Conservation (phyloP, 2,329 filamentous ascomycete species). For the Fonsecaea multimorphosa region DNA sequence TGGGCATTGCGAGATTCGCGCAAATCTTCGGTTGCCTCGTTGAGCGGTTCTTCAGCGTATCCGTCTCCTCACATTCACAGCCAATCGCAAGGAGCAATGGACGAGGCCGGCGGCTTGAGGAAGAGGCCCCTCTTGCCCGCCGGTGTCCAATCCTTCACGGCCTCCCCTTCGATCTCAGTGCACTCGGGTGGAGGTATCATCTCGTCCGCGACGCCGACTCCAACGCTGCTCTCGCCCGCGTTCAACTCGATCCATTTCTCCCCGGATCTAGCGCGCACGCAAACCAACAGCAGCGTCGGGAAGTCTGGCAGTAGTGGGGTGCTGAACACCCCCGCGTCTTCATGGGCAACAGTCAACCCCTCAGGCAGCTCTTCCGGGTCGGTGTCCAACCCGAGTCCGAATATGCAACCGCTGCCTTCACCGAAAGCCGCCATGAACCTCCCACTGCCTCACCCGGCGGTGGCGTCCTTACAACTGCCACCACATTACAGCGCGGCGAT, state of each 20-base stretch:
- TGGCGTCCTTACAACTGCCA: conserved; percentile 35
- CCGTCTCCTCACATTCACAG: conserved; percentile 28
- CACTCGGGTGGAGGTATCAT: conserved; percentile 41
- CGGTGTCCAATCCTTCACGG: conserved; percentile 44
- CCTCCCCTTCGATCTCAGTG: conserved; percentile 43
- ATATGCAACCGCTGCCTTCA: conserved; percentile 39
- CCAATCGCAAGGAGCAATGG: conserved; percentile 25
- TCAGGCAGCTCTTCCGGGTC: conserved; percentile 11
- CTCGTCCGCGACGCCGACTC: conserved; percentile 38
- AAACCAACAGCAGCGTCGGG: conserved; percentile 30
- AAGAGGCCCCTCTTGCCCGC: conserved; percentile 36
- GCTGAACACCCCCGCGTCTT: conserved; percentile 21
- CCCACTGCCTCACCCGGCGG: conserved; percentile 36
- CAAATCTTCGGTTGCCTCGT: conserved; percentile 29
- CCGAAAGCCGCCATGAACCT: conserved; percentile 40
- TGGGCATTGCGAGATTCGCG: conserved; percentile 32
- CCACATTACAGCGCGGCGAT: conserved; percentile 44
- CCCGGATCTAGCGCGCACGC: conserved; percentile 29
- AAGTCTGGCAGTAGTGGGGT: conserved; percentile 15
- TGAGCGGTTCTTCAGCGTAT: conserved; percentile 31
- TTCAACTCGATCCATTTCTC: conserved; percentile 39
- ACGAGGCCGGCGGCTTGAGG: conserved; percentile 22
- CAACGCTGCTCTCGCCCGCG: conserved; percentile 38
- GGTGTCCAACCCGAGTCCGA: conserved; percentile 29
- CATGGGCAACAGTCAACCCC: conserved; percentile 30